Evolutionary conservation across 75 land plant genomes (phyloP).

Genomic region (Picea sitchensis): DNA sequence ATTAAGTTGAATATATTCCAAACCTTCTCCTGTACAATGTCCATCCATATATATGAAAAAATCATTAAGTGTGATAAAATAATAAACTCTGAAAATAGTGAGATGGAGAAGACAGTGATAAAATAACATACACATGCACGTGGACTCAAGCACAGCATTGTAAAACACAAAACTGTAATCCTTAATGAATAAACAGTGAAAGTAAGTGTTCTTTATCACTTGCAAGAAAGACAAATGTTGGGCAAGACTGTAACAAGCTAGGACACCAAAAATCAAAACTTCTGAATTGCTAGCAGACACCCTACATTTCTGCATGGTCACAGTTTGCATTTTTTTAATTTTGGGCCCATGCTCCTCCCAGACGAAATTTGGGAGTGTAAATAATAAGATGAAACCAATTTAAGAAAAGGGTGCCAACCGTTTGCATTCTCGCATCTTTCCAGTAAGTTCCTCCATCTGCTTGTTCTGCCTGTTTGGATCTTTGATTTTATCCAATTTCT

Average conservation of each 20-base stretch:
- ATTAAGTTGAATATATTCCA: no score
- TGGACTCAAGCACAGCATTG: background rate
- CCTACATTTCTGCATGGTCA: no score
- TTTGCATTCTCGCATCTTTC: slow-evolving; percentile 89
- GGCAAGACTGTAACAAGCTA: background rate
- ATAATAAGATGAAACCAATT: background rate
- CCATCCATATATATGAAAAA: background rate
- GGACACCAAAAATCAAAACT: no score
- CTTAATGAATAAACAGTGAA: background rate
- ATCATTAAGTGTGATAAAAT: background rate
- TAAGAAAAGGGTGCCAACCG: slow-evolving; percentile 29
- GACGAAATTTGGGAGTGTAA: no score
- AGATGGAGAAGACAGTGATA: background rate
- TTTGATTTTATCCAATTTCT: slow-evolving; percentile 85
- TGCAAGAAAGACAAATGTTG: background rate
- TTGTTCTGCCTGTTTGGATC: slow-evolving; percentile 76
- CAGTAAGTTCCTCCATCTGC: slow-evolving; percentile 91
- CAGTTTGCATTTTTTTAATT: no score
- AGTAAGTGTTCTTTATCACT: background rate
- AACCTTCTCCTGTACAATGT: background rate
- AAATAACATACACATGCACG: background rate
- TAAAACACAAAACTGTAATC: background rate
- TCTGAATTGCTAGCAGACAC: no score
- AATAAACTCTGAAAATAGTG: background rate
- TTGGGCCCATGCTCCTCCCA: no score